Evolutionary conservation across 2,329 filamentous ascomycete species (phyloP), one percentile per base, ranked within the genome.

Genomic region (Ophiocordyceps camponoti-floridani): DNA sequence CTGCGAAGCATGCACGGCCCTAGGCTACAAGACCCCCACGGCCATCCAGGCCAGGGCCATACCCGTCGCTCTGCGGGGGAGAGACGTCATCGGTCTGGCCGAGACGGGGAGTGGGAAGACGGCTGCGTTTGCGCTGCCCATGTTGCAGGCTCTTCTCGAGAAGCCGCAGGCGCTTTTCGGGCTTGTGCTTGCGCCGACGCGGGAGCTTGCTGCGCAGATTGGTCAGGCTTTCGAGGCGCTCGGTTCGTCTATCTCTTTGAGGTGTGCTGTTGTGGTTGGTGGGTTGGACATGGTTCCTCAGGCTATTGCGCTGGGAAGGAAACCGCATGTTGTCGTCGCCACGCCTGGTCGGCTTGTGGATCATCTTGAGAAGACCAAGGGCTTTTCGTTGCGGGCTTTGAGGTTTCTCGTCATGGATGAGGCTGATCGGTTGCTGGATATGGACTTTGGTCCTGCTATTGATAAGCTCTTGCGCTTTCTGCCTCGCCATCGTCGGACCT

Each of bases 21-120:
- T 96, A 44, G 82, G 83, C 49, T 98, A 87, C 71, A 93, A 82
- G 55, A 64, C 73, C 27, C 85, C 91, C 0, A 98, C 89, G 2
- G 82, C 88, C 0, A 96, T 98, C 51, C 91, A 95, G 61, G 72
- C 73, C 44, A 75, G 93, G 60, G 74, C 87, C 0, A 94, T 96
- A 53, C 89, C 89, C 4, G 60, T 73, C 44, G 88, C 88, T 33
- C 70, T 95, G 4, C 64, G 83, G 55, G 79, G 82, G 44, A 77
- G 86, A 55, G 91, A 96, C 61, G 70, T 96, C 31, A 94, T 98
- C 53, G 91, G 88, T 40, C 72, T 96, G 44, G 91, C 91, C 30
- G 89, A 98, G 64, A 98, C 91, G 0, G 91, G 91, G 53, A 87
- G 80, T 57, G 91, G 91, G 63, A 98, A 96, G 68, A 96, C 91